phyloP scores from a whole-genome alignment of 805 yeast genomes.

The Cyberlindnera petersonii region DNA sequence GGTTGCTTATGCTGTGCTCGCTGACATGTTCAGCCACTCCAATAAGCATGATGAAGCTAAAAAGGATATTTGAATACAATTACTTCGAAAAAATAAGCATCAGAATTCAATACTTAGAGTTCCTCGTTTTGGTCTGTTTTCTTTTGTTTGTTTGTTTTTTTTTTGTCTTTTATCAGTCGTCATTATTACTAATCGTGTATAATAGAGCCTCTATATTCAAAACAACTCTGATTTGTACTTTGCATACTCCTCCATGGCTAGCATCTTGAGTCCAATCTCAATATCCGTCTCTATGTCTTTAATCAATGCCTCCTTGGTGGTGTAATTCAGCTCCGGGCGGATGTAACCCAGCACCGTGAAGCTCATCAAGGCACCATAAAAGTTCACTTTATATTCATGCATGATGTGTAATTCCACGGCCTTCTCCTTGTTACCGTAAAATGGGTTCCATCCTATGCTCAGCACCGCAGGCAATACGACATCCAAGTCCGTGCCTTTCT shows the following conservation, averaged over 20 bases:
- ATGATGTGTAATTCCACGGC: constrained; percentile 86
- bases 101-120: neutral
- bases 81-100: neutral
- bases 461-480: constrained; percentile 79
- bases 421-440: constrained; percentile 71
- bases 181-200: neutral
- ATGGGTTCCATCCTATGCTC: constrained; percentile 96
- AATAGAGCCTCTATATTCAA: neutral
- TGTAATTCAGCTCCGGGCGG: constrained; percentile 85
- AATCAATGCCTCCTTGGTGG: constrained; percentile 76
- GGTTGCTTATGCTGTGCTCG: constrained; percentile 49
- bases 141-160: too few relatives aligned
- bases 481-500: constrained; percentile 35
- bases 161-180: neutral
- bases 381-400: constrained; percentile 60
- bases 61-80: constrained; percentile 21
- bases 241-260: constrained; percentile 41
- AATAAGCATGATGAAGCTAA: constrained; percentile 24
- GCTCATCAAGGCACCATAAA: constrained; percentile 77
- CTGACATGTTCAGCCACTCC: constrained; percentile 27
- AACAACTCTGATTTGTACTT: constrained; percentile 25
- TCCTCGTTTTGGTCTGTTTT: neutral
- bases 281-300: constrained; percentile 82
- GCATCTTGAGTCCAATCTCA: constrained; percentile 51
- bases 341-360: constrained; percentile 81